Evolutionary conservation across 768 basidiomycete genomes (phyloP).

Genomic region (Suillus subalutaceus): DNA sequence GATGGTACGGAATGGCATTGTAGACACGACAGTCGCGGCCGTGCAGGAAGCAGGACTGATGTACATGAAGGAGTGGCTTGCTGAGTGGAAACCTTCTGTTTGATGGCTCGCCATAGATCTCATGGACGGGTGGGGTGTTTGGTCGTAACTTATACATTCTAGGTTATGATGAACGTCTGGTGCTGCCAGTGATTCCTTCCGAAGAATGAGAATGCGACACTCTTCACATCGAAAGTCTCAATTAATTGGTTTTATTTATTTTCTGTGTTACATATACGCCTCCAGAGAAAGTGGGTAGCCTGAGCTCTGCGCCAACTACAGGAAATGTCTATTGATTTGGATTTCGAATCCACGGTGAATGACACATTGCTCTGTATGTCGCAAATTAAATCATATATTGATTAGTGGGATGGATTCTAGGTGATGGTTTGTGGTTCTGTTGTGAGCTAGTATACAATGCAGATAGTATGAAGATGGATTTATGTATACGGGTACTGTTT

Average conservation of each 20-base stretch:
- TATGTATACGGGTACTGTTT: background rate
- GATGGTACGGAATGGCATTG: slow-evolving; percentile 37
- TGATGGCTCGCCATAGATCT: background rate
- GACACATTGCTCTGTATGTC: background rate
- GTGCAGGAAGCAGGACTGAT: slow-evolving; percentile 58
- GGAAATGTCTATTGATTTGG: background rate
- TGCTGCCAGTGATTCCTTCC: too few relatives aligned
- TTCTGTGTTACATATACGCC: background rate
- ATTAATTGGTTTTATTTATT: too few relatives aligned
- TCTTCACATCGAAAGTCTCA: too few relatives aligned
- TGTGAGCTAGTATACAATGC: background rate
- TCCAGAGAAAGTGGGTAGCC: background rate
- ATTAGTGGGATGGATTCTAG: background rate
- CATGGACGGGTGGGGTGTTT: background rate
- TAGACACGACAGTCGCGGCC: slow-evolving; percentile 52
- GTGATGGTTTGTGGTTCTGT: background rate
- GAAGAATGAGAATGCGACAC: too few relatives aligned
- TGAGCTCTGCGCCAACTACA: background rate
- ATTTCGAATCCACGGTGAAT: background rate
- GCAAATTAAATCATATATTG: background rate
- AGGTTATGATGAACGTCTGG: background rate
- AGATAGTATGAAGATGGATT: background rate
- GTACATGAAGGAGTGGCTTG: slow-evolving; percentile 62
- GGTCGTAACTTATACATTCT: background rate
- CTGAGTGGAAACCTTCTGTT: slow-evolving; percentile 34